phyloP scores from a whole-genome alignment of 495 filamentous ascomycete genomes.

The Jackrogersella multiformis region DNA sequence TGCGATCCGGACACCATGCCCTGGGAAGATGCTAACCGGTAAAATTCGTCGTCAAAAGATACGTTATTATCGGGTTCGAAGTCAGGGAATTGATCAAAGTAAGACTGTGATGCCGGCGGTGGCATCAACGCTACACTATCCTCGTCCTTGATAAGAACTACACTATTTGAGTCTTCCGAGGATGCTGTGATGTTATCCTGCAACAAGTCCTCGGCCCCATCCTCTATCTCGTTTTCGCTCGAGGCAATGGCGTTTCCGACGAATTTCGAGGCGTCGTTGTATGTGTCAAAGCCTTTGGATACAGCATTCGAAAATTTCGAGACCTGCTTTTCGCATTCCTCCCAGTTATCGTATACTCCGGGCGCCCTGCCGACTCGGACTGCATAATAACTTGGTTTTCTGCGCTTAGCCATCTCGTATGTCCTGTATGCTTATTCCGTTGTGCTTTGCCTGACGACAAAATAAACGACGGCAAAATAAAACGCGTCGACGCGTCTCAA shows the following conservation, averaged over 20 bases:
- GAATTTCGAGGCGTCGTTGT: slow-evolving; percentile 29
- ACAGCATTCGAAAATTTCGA: slow-evolving; percentile 14
- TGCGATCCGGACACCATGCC: slow-evolving; percentile 44
- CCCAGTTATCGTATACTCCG: slow-evolving; percentile 36
- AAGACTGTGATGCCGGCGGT: slow-evolving; percentile 45
- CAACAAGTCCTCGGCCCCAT: background rate
- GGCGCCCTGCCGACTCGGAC: slow-evolving; percentile 35
- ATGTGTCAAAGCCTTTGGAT: slow-evolving; percentile 33
- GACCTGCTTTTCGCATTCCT: slow-evolving; percentile 33
- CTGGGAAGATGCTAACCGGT: slow-evolving; percentile 50
- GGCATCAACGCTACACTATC: slow-evolving; percentile 15
- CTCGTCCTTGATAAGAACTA: slow-evolving; percentile 8
- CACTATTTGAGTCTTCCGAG: background rate
- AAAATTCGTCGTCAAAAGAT: slow-evolving; percentile 50
- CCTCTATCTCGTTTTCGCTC: background rate
- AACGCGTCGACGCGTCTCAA: no score
- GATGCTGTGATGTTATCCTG: background rate
- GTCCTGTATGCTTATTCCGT: background rate
- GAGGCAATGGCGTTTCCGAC: slow-evolving; percentile 14
- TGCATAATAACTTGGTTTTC: slow-evolving; percentile 30
- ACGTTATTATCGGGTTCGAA: slow-evolving; percentile 46
- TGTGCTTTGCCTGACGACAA: background rate
- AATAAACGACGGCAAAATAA: no score
- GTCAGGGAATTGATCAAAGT: slow-evolving; percentile 46
- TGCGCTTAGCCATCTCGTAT: slow-evolving; percentile 27